Evolutionary conservation across 495 filamentous ascomycete species (phyloP), one percentile per base, ranked within the genome.

Genomic region (Daldinia loculata): DNA sequence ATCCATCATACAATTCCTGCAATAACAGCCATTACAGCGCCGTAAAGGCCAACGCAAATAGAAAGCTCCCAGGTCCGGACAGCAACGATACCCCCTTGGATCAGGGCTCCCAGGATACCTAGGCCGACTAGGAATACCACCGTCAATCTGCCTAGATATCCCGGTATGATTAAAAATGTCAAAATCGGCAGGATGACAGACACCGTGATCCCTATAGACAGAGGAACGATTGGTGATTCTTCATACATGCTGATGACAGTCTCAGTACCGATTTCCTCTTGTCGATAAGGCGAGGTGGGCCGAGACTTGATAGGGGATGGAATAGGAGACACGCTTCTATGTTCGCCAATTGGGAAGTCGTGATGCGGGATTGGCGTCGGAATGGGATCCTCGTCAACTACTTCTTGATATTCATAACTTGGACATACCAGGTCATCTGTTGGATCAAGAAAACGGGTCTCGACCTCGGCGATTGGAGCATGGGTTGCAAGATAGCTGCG

Each of bases 361-460:
- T 69, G 39, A 43, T 58, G 75, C 2, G 75, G 61, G 2, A 69
- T 66, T 6, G 75, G 73, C 24, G 71, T 72, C 4, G 57, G 63
- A 5, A 68, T 61, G 14, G 71, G 55, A 6, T 76, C 75, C 2
- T 76, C 75, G 7, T 74, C 72, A 34, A 67, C 30, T 0, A 61
- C 45, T 7, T 71, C 38, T 45, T 71, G 67, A 11, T 69, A 64
- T 24, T 72, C 69, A 15, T 76, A 61, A 12, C 65, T 79, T 8
- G 92, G 77, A 19, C 84, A 86, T 29, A 93, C 80, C 4, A 96
- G 86, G 70, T 96, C 93, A 6, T 85, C 81, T 19, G 80, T 75
- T 19, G 87, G 80, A 38, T 91, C 84, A 6, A 96, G 82, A 75
- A 94, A 95, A 39, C 83, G 84, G 1, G 87, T 84, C 76, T 95